phyloP scores from a whole-genome alignment of 768 basidiomycete genomes.

The Rhodosporidiobolus odoratus region DNA sequence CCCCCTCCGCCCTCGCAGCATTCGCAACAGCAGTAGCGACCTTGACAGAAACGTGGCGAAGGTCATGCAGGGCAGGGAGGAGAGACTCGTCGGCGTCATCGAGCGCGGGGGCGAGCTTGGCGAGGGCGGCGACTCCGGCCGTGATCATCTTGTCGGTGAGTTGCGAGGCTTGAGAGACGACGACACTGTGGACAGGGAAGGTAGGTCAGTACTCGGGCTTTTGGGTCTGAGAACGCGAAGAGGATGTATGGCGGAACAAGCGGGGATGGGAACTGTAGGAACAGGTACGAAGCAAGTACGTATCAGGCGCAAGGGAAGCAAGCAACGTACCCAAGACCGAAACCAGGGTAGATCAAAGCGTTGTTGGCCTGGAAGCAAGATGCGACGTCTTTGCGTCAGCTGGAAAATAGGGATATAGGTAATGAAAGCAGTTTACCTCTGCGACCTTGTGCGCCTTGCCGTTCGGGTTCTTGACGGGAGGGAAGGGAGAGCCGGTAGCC shows the following conservation, averaged over 20 bases:
- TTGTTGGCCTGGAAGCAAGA: slow-evolving; percentile 46
- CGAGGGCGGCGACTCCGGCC: slow-evolving; percentile 68
- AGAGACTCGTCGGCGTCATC: slow-evolving; percentile 64
- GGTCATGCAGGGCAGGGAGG: slow-evolving; percentile 69
- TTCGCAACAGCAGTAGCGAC: slow-evolving; percentile 76
- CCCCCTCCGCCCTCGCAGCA: slow-evolving; percentile 68
- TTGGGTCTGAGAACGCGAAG: neutral
- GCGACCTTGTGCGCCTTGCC: slow-evolving; percentile 55
- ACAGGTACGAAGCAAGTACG: neutral
- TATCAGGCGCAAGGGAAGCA: neutral
- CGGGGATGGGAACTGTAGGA: too few relatives aligned
- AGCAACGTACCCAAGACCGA: slow-evolving; percentile 59
- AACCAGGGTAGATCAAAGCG: slow-evolving; percentile 76
- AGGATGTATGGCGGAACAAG: neutral
- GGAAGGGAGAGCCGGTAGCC: slow-evolving; percentile 77
- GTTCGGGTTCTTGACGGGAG: slow-evolving; percentile 61
- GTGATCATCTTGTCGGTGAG: slow-evolving; percentile 86
- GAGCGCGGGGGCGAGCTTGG: slow-evolving; percentile 67
- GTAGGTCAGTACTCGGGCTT: neutral
- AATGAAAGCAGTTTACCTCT: slow-evolving; percentile 36
- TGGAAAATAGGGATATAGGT: neutral
- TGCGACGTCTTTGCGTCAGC: neutral
- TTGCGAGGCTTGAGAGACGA: slow-evolving; percentile 59
- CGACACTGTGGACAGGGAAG: slow-evolving; percentile 46
- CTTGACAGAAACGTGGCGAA: slow-evolving; percentile 68